Base-by-base conservation (phyloP, 2,329 filamentous ascomycete species). In the Paraconiothyrium sp. region DNA sequence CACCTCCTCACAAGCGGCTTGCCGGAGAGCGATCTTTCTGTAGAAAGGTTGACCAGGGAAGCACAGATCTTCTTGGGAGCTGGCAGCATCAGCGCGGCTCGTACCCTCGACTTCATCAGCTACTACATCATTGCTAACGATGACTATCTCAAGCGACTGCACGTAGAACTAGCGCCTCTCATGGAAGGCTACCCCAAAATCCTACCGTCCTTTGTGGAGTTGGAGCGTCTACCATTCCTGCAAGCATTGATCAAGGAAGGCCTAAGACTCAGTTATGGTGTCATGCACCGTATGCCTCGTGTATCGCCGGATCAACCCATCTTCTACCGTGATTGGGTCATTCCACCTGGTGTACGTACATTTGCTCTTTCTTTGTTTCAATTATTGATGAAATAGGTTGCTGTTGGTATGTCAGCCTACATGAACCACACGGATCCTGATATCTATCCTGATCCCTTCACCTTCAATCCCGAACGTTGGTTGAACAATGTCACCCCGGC, bases 401-500 rank as follows among this genome's bases (percentile, higher is more conserved):
- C 58, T 10, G 52, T 60, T 20, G 58, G 52, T 37, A 60, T 60
- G 58, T 60, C 58, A 8, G 46, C 52, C 14, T 60, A 57, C 30
- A 48, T 60, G 52, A 76, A 82, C 59, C 80, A 81, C 52, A 67
- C 75, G 32, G 72, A 73, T 37, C 61, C 67, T 2, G 32, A 13
- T 50, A 16, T 58, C 48, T 58, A 63, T 63, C 37, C 61, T 56
- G 20, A 67, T 58, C 63, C 60, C 16, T 57, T 58, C 20, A 14
- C 27, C 7, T 66, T 64, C 49, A 50, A 49, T 14, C 63, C 63
- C 4, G 58, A 63, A 24, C 63, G 61, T 27, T 63, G 52, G 50
- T 1, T 39, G 8, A 46, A 46, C 2, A 30, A 52, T 14, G 46
- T 52, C 34, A 54, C 41, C 2, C 58, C 58, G 6, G 58, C 52